A percentile compares a stretch with the other conserved stretches of the same genome.
Conservation (phyloP, 2,329 filamentous ascomycete species). For the Colletotrichum melonis region DNA sequence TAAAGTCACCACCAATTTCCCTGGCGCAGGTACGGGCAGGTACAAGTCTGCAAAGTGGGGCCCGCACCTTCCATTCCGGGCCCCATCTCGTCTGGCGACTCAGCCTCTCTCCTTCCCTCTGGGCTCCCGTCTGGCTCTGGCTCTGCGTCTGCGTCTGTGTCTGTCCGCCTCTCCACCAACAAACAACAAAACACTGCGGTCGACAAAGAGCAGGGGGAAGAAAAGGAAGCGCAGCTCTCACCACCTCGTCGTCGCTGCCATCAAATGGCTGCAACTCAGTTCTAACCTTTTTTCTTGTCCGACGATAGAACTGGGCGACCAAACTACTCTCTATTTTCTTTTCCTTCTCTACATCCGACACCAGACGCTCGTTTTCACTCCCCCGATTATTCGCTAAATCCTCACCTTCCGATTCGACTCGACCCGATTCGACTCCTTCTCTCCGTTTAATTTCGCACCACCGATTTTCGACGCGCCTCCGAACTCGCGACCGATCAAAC, state of each 20-base stretch:
- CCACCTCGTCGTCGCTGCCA: conserved; percentile 4
- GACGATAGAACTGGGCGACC: conserved; percentile 24
- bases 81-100: conserved; percentile 29
- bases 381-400: conserved; percentile 16
- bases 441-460: conserved; percentile 30
- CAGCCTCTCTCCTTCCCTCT: conserved; percentile 29
- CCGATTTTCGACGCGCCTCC: conserved; percentile 25
- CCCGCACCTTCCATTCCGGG: conserved; percentile 29
- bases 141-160: not conserved
- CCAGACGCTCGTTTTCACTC: conserved; percentile 30
- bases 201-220: conserved; percentile 28
- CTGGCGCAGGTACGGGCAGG: conserved; percentile 30
- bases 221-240: conserved; percentile 11
- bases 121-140: no score
- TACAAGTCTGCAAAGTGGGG: conserved; percentile 21
- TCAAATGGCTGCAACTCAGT: conserved; percentile 30
- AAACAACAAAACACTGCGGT: conserved; percentile 32
- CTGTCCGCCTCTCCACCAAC: conserved; percentile 26
- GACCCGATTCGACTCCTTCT: not conserved
- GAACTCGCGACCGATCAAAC: conserved; percentile 11
- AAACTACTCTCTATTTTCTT: not conserved
- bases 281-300: conserved; percentile 20
- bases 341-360: conserved; percentile 12
- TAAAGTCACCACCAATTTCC: conserved; percentile 32
- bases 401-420: conserved; percentile 17